These are phyloP conservation scores for Trichoderma gamsii DNA, from an alignment of 495 filamentous ascomycete species.

Conservation along the genomic window DNA sequence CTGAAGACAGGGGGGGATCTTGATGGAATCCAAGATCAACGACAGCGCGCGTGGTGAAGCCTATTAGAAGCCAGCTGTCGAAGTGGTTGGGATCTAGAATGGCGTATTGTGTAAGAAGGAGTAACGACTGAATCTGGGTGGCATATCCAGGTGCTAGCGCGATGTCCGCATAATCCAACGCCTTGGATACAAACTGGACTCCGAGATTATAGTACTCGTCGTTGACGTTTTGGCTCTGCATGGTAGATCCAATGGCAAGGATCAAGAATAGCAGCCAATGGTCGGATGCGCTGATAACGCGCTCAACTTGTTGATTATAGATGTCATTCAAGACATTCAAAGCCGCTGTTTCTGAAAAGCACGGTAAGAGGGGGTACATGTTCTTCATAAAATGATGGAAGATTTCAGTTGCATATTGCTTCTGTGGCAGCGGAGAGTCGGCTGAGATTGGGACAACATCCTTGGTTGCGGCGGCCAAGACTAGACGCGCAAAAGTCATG, in stretches of 20 bases:
- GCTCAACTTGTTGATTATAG: conserved; percentile 51
- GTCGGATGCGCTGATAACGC: conserved; percentile 63
- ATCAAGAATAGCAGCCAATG: conserved; percentile 86
- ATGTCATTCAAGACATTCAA: conserved; percentile 72
- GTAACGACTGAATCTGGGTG: conserved; percentile 72
- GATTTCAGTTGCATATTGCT: conserved; percentile 56
- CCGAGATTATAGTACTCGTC: conserved; percentile 61
- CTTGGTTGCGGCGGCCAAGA: conserved; percentile 65
- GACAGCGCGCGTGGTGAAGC: conserved; percentile 75
- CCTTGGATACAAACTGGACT: conserved; percentile 59
- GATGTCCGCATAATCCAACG: conserved; percentile 66
- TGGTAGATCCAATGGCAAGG: conserved; percentile 68
- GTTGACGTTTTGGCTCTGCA: conserved; percentile 59
- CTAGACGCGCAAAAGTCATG: conserved; percentile 80
- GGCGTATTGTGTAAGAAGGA: conserved; percentile 80
- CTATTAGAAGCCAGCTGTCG: conserved; percentile 84
- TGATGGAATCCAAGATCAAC: conserved; percentile 87
- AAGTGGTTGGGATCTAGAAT: conserved; percentile 84
- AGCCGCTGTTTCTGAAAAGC: conserved; percentile 68
- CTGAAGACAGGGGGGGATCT: conserved; percentile 63
- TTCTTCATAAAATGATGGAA: conserved; percentile 79
- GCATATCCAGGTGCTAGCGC: conserved; percentile 79
- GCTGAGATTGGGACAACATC: conserved; percentile 52
- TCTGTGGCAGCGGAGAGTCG: conserved; percentile 56
- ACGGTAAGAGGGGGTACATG: conserved; percentile 70